Percentiles rank a stretch among this genome's conserved stretches.
These are phyloP conservation scores for Cetraspora pellucida DNA, from an alignment of 192 early-diverging fungal species.

Conservation along the genomic window DNA sequence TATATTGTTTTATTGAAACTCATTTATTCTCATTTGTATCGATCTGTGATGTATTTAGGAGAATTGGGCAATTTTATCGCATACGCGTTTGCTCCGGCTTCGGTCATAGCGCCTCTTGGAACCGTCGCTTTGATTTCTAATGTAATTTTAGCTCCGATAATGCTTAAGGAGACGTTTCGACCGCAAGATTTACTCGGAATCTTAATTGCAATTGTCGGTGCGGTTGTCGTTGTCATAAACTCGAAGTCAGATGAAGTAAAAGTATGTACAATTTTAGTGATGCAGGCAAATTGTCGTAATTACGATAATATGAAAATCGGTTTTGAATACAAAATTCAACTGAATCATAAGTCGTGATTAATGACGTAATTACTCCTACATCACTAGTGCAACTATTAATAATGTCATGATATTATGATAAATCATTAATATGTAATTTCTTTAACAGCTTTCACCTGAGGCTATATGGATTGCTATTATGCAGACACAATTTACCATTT, in stretches of 20 bases:
- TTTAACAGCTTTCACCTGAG: conserved; percentile 48
- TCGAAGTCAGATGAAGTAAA: conserved; percentile 59
- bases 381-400: no score
- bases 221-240: conserved; percentile 63
- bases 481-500: conserved; percentile 56
- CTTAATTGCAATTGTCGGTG: conserved; percentile 63
- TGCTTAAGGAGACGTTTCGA: conserved; percentile 66
- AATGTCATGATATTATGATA: neutral
- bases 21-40: neutral
- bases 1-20: no score
- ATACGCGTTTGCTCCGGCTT: conserved; percentile 76
- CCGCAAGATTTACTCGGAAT: conserved; percentile 63
- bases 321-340: no score
- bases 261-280: conserved; percentile 39
- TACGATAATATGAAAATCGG: no score
- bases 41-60: conserved; percentile 21
- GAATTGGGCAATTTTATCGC: conserved; percentile 58
- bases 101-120: conserved; percentile 73
- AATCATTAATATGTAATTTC: conserved; percentile 13
- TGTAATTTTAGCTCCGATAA: conserved; percentile 69
- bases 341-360: no score
- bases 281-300: no score
- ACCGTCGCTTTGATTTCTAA: conserved; percentile 72
- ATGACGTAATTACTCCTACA: no score
- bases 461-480: conserved; percentile 53